Percentiles rank a stretch among this genome's conserved stretches.
Conservation (phyloP, 2,329 filamentous ascomycete genomes). For the Fusarium keratoplasticum region DNA sequence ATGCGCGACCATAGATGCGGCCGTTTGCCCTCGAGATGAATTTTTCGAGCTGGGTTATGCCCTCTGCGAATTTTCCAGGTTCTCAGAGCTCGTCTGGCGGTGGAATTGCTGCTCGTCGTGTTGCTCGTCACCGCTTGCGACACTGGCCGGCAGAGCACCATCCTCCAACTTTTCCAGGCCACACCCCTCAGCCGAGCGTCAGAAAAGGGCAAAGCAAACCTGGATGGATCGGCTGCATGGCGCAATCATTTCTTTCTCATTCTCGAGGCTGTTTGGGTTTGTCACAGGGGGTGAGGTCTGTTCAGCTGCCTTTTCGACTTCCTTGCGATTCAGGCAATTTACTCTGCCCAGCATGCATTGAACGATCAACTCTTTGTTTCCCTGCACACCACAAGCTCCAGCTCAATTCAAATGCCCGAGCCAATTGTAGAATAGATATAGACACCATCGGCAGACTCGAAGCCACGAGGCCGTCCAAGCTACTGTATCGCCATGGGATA, state of each 20-base stretch:
- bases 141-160: constrained; percentile 15
- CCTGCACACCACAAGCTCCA: neutral
- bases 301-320: constrained; percentile 33
- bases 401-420: constrained; percentile 16
- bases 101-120: constrained; percentile 30
- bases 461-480: constrained; percentile 28
- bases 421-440: constrained; percentile 21
- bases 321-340: constrained; percentile 26
- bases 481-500: constrained; percentile 16
- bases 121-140: constrained; percentile 18
- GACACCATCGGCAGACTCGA: neutral
- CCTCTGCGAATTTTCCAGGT: constrained; percentile 37
- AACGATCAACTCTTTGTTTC: neutral
- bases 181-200: constrained; percentile 41
- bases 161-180: constrained; percentile 31
- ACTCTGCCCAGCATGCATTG: constrained; percentile 11
- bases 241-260: constrained; percentile 42
- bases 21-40: constrained; percentile 16
- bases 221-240: constrained; percentile 43
- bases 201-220: constrained; percentile 39
- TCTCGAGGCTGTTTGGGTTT: constrained; percentile 34
- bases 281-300: constrained; percentile 18
- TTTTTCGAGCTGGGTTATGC: neutral
- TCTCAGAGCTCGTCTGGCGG: constrained; percentile 30
- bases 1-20: constrained; percentile 45